These are phyloP conservation scores for Cucurbitaria berberidis DNA, from an alignment of 2,329 filamentous ascomycete genomes.

Conservation along the genomic window DNA sequence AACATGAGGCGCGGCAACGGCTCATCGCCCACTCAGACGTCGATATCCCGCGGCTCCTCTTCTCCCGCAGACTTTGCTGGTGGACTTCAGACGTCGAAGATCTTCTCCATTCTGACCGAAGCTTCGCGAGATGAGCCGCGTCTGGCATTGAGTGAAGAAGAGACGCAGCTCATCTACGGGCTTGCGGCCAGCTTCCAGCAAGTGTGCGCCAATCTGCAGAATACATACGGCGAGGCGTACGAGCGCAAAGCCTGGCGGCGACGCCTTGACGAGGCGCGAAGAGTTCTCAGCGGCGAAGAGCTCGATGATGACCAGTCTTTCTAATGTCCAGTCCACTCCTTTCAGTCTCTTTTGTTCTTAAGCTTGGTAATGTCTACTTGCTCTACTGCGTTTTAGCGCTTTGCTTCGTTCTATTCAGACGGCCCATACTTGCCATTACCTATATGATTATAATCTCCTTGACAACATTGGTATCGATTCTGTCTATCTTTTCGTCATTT, in stretches of 20 bases:
- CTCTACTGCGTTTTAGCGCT: conserved; percentile 33
- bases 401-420: conserved; percentile 10
- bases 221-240: conserved; percentile 54
- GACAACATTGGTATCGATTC: too few relatives aligned
- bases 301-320: conserved; percentile 47
- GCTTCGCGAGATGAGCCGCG: conserved; percentile 41
- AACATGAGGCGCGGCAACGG: conserved; percentile 36
- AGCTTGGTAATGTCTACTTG: conserved; percentile 40
- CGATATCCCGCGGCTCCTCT: conserved; percentile 35
- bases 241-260: conserved; percentile 71
- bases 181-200: conserved; percentile 61
- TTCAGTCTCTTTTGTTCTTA: conserved; percentile 8
- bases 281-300: conserved; percentile 71
- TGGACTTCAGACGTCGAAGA: conserved; percentile 49
- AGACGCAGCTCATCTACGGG: conserved; percentile 60
- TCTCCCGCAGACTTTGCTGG: conserved; percentile 39
- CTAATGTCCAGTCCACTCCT: conserved; percentile 10
- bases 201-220: conserved; percentile 60
- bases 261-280: conserved; percentile 75
- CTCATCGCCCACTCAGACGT: conserved; percentile 36
- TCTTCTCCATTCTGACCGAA: conserved; percentile 51
- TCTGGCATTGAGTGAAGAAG: conserved; percentile 57
- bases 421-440: neutral
- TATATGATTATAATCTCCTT: conserved; percentile 13
- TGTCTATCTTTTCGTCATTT: neutral